Evolutionary conservation across 352 stramenopile genomes (phyloP).

Genomic region (Globisporangium uncinulatum): DNA sequence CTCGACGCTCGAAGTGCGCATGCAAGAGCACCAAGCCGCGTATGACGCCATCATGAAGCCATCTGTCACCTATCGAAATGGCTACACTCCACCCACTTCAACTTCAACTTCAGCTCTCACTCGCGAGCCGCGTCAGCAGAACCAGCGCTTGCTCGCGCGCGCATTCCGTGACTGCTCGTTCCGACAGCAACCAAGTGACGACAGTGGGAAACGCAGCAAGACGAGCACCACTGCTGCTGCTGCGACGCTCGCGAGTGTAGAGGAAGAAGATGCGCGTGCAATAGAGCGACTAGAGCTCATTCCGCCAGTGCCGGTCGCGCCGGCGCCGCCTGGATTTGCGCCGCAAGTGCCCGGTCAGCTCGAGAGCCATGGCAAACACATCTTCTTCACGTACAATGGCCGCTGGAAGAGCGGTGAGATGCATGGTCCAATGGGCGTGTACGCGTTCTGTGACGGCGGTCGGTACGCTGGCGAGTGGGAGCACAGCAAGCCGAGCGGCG

Average conservation of each 20-base stretch:
- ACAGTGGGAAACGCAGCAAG: slow-evolving; percentile 14
- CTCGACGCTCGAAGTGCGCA: slow-evolving; percentile 56
- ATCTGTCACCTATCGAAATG: neutral
- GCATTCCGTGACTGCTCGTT: slow-evolving; percentile 74
- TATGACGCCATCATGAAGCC: slow-evolving; percentile 38
- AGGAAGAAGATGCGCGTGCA: slow-evolving; percentile 29
- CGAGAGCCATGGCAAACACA: slow-evolving; percentile 61
- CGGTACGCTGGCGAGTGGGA: slow-evolving; percentile 61
- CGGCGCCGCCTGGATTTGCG: slow-evolving; percentile 49
- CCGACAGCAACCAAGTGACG: slow-evolving; percentile 12
- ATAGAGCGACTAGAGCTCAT: slow-evolving; percentile 47
- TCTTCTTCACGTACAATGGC: slow-evolving; percentile 61
- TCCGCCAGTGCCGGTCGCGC: slow-evolving; percentile 21
- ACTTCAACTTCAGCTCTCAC: neutral
- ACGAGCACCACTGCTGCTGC: slow-evolving; percentile 2
- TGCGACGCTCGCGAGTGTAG: slow-evolving; percentile 14
- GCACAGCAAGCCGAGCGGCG: slow-evolving; percentile 30
- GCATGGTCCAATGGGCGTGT: slow-evolving; percentile 54
- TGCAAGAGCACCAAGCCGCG: slow-evolving; percentile 45
- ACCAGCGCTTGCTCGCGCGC: slow-evolving; percentile 47
- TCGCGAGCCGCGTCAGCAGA: slow-evolving; percentile 42
- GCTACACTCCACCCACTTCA: neutral
- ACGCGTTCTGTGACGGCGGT: slow-evolving; percentile 62
- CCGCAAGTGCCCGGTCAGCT: slow-evolving; percentile 51
- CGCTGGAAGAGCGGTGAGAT: slow-evolving; percentile 69